Percentiles rank a stretch among this genome's conserved stretches.
Evolutionary conservation across 495 filamentous ascomycete genomes (phyloP).

Genomic region (Melanomma pulvis-pyrius): DNA sequence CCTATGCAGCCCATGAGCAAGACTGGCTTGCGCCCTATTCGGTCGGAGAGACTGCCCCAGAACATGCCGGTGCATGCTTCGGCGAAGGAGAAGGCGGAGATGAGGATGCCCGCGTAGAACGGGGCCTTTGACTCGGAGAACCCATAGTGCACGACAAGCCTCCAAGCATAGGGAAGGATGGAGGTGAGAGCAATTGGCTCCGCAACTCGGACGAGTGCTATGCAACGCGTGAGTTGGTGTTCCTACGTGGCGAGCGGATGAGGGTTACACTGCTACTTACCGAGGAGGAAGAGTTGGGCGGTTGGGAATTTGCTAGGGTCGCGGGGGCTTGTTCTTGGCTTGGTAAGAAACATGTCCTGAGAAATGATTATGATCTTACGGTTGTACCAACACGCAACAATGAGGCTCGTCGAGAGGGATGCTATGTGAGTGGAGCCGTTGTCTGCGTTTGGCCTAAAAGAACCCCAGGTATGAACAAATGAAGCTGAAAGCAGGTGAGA

Average conservation of each 20-base stretch:
- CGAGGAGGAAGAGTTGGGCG: slow-evolving; percentile 74
- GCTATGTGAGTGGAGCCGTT: slow-evolving; percentile 19
- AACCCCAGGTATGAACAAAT: slow-evolving; percentile 19
- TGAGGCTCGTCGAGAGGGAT: neutral
- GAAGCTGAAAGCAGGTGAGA: slow-evolving; percentile 18
- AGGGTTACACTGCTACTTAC: slow-evolving; percentile 49
- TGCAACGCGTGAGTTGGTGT: neutral
- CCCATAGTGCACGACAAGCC: slow-evolving; percentile 73
- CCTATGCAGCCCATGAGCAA: slow-evolving; percentile 78
- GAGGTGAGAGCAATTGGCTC: slow-evolving; percentile 88
- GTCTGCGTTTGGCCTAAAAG: slow-evolving; percentile 28
- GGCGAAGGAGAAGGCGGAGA: slow-evolving; percentile 79
- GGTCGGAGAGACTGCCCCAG: slow-evolving; percentile 82
- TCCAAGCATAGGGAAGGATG: slow-evolving; percentile 87
- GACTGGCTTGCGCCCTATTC: slow-evolving; percentile 81
- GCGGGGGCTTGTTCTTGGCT: slow-evolving; percentile 45
- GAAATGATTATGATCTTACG: slow-evolving; percentile 40
- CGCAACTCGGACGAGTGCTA: slow-evolving; percentile 75
- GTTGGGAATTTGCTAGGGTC: slow-evolving; percentile 70
- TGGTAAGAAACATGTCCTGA: slow-evolving; percentile 49
- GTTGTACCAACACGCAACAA: slow-evolving; percentile 39
- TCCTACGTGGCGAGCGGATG: neutral
- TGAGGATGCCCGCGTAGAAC: slow-evolving; percentile 82
- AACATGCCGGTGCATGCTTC: slow-evolving; percentile 79
- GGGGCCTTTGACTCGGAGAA: slow-evolving; percentile 71